These are phyloP conservation scores for Sodiomyces alkalinus DNA, from an alignment of 2,329 filamentous ascomycete genomes.

Conservation along the genomic window DNA sequence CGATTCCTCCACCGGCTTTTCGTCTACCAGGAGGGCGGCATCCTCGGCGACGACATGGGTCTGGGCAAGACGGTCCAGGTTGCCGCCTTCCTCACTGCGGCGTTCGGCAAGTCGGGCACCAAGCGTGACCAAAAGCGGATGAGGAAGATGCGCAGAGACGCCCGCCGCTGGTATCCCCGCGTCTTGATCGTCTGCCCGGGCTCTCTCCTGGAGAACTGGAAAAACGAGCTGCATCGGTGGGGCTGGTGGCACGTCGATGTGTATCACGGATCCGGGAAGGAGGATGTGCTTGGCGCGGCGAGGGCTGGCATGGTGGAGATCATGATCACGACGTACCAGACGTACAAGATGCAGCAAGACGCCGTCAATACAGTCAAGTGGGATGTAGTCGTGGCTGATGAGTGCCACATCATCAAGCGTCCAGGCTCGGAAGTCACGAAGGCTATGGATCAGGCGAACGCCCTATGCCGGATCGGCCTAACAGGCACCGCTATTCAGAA, in stretches of 20 bases:
- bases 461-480: constrained; percentile 80
- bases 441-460: constrained; percentile 71
- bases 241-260: constrained; percentile 87
- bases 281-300: constrained; percentile 57
- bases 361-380: constrained; percentile 72
- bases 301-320: constrained; percentile 68
- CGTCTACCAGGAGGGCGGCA: constrained; percentile 78
- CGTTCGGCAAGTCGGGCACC: constrained; percentile 89
- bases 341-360: constrained; percentile 64
- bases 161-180: constrained; percentile 62
- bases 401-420: constrained; percentile 85
- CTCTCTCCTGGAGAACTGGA: constrained; percentile 82
- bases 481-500: constrained; percentile 97
- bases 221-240: constrained; percentile 72
- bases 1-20: constrained; percentile 79
- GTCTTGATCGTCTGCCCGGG: constrained; percentile 81
- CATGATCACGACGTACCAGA: constrained; percentile 87
- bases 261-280: constrained; percentile 59
- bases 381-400: constrained; percentile 90
- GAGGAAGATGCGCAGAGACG: constrained; percentile 61
- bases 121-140: constrained; percentile 74
- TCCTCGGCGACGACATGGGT: constrained; percentile 95
- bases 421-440: constrained; percentile 60
- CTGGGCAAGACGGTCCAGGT: constrained; percentile 95
- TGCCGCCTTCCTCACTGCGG: constrained; percentile 76